These are phyloP conservation scores for Ambrosia hybrid DNA, from an alignment of 140 eudicot species.

Conservation along the genomic window DNA sequence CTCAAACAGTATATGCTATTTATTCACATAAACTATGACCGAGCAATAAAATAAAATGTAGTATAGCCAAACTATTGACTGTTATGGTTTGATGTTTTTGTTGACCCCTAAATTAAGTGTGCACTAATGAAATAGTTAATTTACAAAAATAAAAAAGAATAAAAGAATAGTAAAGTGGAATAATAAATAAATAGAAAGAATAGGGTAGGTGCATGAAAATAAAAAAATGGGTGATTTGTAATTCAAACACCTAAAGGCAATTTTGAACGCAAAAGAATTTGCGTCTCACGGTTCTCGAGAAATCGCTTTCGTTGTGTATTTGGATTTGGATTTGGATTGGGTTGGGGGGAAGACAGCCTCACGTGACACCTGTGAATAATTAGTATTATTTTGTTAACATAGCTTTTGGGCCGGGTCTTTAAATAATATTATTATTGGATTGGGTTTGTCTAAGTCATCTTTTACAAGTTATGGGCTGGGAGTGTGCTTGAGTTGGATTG, in stretches of 20 bases:
- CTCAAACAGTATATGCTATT: no score
- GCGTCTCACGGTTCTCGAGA: slow-evolving; percentile 27
- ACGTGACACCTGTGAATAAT: slow-evolving; percentile 1
- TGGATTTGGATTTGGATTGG: slow-evolving; percentile 17
- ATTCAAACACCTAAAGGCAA: slow-evolving; percentile 32
- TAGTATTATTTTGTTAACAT: neutral
- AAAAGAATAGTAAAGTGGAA: neutral
- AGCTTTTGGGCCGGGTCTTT: slow-evolving; percentile 13
- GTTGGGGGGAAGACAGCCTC: slow-evolving; percentile 29
- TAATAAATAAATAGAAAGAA: no score
- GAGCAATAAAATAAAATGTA: no score
- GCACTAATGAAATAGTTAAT: no score
- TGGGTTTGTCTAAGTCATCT: neutral
- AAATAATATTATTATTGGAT: neutral
- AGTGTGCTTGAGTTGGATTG: no score
- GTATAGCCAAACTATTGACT: no score
- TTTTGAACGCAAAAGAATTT: slow-evolving; percentile 32
- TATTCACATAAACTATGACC: no score
- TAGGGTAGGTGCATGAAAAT: neutral
- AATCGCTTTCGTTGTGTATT: slow-evolving; percentile 33
- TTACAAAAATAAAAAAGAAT: no score
- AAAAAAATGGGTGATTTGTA: slow-evolving; percentile 26
- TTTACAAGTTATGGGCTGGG: no score
- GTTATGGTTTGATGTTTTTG: neutral
- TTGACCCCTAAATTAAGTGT: neutral